A percentile compares a stretch with the other conserved stretches of the same genome.
Conservation (phyloP, 805 yeast genomes). For the Candida montana region DNA sequence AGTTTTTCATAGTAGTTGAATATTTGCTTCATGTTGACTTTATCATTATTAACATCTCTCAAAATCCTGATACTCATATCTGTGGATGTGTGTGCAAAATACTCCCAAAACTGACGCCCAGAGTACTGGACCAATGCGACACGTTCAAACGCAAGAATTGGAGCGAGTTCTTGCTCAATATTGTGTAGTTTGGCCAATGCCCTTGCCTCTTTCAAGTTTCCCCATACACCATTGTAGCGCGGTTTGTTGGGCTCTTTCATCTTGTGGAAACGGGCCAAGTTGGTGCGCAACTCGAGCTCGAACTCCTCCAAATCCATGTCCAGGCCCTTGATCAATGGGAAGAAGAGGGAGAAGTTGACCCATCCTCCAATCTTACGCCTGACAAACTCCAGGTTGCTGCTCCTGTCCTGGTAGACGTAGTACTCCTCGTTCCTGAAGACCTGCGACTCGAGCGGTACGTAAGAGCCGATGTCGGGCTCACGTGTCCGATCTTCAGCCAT, state of each 20-base stretch:
- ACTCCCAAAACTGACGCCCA: slow-evolving; percentile 23
- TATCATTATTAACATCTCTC: slow-evolving; percentile 15
- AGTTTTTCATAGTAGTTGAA: slow-evolving; percentile 17
- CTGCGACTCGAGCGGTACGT: slow-evolving; percentile 5
- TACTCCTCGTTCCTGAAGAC: slow-evolving; percentile 8
- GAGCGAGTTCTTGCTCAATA: slow-evolving; percentile 14
- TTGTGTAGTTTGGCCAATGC: slow-evolving; percentile 15
- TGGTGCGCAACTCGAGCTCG: background rate
- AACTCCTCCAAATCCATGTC: background rate
- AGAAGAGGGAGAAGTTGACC: slow-evolving; percentile 18
- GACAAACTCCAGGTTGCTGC: slow-evolving; percentile 2
- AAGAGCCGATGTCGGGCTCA: slow-evolving; percentile 4
- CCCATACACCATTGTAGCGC: slow-evolving; percentile 20
- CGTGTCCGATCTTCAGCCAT: no score
- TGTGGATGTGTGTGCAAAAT: slow-evolving; percentile 15
- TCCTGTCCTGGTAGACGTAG: slow-evolving; percentile 8
- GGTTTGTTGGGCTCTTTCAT: background rate
- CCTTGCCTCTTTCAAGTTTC: slow-evolving; percentile 20
- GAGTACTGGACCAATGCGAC: slow-evolving; percentile 21
- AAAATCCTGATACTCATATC: slow-evolving; percentile 21
- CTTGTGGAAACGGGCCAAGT: background rate
- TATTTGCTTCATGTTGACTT: slow-evolving; percentile 22
- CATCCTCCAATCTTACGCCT: slow-evolving; percentile 22
- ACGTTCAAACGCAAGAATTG: slow-evolving; percentile 23
- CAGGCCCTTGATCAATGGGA: background rate